Evolutionary conservation across 2,329 filamentous ascomycete species (phyloP).

Genomic region (Beauveria asiatica): DNA sequence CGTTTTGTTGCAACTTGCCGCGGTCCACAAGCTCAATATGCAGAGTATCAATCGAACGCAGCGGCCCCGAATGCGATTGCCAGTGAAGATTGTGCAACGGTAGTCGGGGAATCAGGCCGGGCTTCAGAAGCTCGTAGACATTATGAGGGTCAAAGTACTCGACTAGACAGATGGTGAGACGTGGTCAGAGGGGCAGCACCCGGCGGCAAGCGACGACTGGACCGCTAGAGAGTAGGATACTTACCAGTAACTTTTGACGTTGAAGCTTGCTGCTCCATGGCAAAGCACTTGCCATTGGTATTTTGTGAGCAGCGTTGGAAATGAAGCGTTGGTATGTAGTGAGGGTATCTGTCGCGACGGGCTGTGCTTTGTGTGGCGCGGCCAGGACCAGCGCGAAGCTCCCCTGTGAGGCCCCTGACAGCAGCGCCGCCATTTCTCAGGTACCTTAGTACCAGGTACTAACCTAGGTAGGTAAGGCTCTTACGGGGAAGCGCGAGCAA

Average conservation of each 20-base stretch:
- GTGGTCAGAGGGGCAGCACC: not conserved
- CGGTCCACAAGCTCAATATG: conserved; percentile 78
- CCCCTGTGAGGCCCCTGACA: not conserved
- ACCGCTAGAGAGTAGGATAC: conserved; percentile 11
- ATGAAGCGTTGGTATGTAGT: not conserved
- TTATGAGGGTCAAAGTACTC: conserved; percentile 93
- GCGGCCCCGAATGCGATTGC: conserved; percentile 86
- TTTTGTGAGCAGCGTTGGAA: not conserved
- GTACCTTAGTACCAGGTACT: too few species aligned
- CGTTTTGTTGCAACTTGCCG: conserved; percentile 32
- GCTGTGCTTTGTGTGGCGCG: not conserved
- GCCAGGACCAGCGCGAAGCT: not conserved
- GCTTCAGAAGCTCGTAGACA: conserved; percentile 73
- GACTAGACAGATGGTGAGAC: conserved; percentile 43
- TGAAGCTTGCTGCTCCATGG: conserved; percentile 59
- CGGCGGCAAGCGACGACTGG: too few species aligned
- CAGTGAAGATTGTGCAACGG: conserved; percentile 90
- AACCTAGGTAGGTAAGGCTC: too few species aligned
- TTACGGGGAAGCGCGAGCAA: not conserved
- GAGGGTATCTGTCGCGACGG: conserved; percentile 1
- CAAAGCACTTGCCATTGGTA: conserved; percentile 16
- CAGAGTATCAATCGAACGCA: conserved; percentile 87
- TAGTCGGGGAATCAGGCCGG: conserved; percentile 67
- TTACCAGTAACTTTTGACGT: conserved; percentile 71
- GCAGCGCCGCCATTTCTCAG: not conserved